phyloP scores from a whole-genome alignment of 441 rosid genomes.

The Erodium moschatum region DNA sequence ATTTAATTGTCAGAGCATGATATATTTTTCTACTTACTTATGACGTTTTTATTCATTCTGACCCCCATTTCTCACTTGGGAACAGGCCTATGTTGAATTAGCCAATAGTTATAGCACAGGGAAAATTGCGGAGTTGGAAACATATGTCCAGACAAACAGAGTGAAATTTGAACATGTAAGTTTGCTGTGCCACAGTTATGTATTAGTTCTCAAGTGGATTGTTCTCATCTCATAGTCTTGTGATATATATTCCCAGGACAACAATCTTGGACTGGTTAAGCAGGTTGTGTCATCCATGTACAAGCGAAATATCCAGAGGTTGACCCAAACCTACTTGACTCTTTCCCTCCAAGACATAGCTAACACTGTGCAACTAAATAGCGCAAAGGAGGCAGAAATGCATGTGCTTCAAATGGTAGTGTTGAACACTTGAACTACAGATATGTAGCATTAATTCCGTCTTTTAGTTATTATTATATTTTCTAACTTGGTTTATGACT shows the following conservation, averaged over 20 bases:
- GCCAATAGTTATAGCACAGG: conserved; percentile 59
- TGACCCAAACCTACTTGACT: conserved; percentile 90
- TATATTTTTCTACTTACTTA: background rate
- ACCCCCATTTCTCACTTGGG: conserved; percentile 18
- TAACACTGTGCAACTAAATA: conserved; percentile 60
- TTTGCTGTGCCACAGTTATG: conserved; percentile 5
- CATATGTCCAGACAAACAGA: conserved; percentile 39
- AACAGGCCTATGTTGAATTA: conserved; percentile 65
- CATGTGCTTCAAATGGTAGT: conserved; percentile 96
- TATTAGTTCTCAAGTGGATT: background rate
- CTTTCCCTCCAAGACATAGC: conserved; percentile 95
- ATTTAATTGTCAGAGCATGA: background rate
- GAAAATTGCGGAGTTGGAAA: conserved; percentile 49
- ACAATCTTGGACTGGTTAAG: conserved; percentile 83
- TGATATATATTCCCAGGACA: conserved; percentile 50
- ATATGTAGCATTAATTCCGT: conserved; percentile 3
- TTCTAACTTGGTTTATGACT: conserved; percentile 7
- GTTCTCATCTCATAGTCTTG: conserved; percentile 19
- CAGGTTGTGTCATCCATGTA: conserved; percentile 87
- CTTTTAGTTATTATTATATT: background rate
- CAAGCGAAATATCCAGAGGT: conserved; percentile 83
- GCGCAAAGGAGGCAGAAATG: conserved; percentile 90
- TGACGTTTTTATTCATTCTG: background rate
- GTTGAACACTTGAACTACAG: conserved; percentile 6
- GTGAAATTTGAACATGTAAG: conserved; percentile 61